These are phyloP conservation scores for Pythium phragmitis DNA, from an alignment of 352 stramenopile genomes.

Conservation along the genomic window DNA sequence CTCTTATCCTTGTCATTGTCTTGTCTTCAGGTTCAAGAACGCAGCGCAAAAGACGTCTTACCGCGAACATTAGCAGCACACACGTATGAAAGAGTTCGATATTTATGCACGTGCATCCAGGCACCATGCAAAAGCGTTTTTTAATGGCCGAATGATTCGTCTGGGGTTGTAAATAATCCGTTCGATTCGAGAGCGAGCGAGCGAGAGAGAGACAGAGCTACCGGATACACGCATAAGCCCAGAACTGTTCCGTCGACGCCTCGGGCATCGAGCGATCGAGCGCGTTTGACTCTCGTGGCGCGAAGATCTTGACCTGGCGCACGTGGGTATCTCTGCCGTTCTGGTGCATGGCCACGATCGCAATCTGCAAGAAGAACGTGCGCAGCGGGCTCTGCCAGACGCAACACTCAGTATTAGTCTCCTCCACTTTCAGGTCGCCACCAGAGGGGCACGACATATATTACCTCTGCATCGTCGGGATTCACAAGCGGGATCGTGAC, in stretches of 20 bases:
- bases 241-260: slow-evolving; percentile 65
- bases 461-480: slow-evolving; percentile 49
- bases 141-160: neutral
- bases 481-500: slow-evolving; percentile 86
- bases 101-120: slow-evolving; percentile 13
- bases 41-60: slow-evolving; percentile 34
- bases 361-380: slow-evolving; percentile 96
- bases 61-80: slow-evolving; percentile 7
- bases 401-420: neutral
- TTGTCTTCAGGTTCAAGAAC: slow-evolving; percentile 30
- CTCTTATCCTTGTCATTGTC: neutral
- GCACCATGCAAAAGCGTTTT: neutral
- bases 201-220: slow-evolving; percentile 13
- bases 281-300: slow-evolving; percentile 58
- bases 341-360: slow-evolving; percentile 97
- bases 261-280: slow-evolving; percentile 56
- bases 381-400: slow-evolving; percentile 50
- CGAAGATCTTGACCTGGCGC: slow-evolving; percentile 92
- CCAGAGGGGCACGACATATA: neutral
- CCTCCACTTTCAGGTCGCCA: neutral
- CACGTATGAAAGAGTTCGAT: neutral
- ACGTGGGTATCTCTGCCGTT: slow-evolving; percentile 97
- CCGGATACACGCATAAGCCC: slow-evolving; percentile 62
- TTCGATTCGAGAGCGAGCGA: too few relatives aligned
- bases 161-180: slow-evolving; percentile 7